Percentiles rank a stretch among this genome's conserved stretches.
phyloP scores from a whole-genome alignment of 1,139 yeast species.

The Blastobotrys proliferans region DNA sequence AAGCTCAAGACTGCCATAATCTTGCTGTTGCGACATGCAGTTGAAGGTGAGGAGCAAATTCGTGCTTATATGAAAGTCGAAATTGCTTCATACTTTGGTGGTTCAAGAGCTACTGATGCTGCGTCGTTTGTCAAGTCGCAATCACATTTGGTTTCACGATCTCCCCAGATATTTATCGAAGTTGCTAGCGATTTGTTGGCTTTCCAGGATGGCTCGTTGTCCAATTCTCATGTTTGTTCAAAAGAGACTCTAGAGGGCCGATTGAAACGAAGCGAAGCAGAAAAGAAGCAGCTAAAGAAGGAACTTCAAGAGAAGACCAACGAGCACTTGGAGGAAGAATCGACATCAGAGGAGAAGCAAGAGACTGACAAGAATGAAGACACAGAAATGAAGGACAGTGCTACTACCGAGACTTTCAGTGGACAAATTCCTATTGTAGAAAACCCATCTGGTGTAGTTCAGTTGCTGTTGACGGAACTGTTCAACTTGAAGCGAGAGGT shows the following conservation, averaged over 20 bases:
- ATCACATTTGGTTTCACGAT: conserved; percentile 54
- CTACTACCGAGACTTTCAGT: conserved; percentile 1
- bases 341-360: conserved; percentile 2
- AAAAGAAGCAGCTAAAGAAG: conserved; percentile 3
- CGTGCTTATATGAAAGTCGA: conserved; percentile 43
- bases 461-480: conserved; percentile 57
- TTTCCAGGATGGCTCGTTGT: conserved; percentile 18
- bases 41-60: conserved; percentile 57
- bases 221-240: conserved; percentile 19
- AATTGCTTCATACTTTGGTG: conserved; percentile 35
- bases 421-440: conserved; percentile 23
- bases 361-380: conserved; percentile 27
- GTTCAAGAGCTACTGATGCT: conserved; percentile 46
- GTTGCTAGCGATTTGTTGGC: conserved; percentile 44
- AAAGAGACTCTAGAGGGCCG: conserved; percentile 18
- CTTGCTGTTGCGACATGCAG: conserved; percentile 60
- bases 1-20: conserved; percentile 32
- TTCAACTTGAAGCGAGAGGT: conserved; percentile 43
- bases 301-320: conserved; percentile 4
- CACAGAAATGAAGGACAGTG: conserved; percentile 21
- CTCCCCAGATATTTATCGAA: conserved; percentile 53
- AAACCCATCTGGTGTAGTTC: conserved; percentile 57
- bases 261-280: conserved; percentile 13
- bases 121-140: conserved; percentile 51
- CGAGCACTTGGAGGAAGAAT: background rate